Base-by-base conservation (phyloP, 2,329 filamentous ascomycete species). In the Penicillium sp. region DNA sequence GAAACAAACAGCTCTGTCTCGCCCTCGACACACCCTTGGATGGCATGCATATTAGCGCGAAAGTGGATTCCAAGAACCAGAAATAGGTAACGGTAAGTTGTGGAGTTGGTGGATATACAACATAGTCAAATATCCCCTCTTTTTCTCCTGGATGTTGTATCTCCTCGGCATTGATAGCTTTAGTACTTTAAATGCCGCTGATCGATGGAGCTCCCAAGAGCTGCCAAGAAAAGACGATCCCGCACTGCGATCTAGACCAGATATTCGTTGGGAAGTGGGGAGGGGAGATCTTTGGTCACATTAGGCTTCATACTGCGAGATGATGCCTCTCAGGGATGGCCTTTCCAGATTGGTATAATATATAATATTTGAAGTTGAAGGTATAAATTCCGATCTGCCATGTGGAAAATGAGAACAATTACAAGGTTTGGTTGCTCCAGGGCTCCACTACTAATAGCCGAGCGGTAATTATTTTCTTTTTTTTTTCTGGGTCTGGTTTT, bases 361-460 rank as follows among this genome's bases (percentile, higher is more conserved):
- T 7, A 46, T 46, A 15, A 4, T 31, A 19, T 7, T 33, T 46
- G 29, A 19, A 31, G 25, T 29, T 29, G n/a, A 27, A 27, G 8
- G n/a, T 31, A 45, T 45, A 31, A 19, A 19, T 21, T 27, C 21
- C n/a, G 49, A 41, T 41, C 48, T 43, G 38, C 49, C 49, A 43
- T 51, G 38, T 50, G 48, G 48, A 15, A 44, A 50, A 19, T 10
- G 19, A 48, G 27, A 41, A 11, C 27, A n/a, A 21, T 27, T 36
- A 5, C 33, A 43, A 43, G 19, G 38, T n/a, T 31, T 43, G 5
- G 13, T 2, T 5, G 9, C 27, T 29, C 9, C 31, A 13, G 23
- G 23, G 33, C 49, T 34, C 49, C 49, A 34, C 49, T 43, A 33
- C 46, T 15, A 51, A 43, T 51, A 51, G 39, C 49, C 49, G 49